These are phyloP conservation scores for Phoma herbarum DNA, from an alignment of 2,329 filamentous ascomycete genomes.

Conservation along the genomic window DNA sequence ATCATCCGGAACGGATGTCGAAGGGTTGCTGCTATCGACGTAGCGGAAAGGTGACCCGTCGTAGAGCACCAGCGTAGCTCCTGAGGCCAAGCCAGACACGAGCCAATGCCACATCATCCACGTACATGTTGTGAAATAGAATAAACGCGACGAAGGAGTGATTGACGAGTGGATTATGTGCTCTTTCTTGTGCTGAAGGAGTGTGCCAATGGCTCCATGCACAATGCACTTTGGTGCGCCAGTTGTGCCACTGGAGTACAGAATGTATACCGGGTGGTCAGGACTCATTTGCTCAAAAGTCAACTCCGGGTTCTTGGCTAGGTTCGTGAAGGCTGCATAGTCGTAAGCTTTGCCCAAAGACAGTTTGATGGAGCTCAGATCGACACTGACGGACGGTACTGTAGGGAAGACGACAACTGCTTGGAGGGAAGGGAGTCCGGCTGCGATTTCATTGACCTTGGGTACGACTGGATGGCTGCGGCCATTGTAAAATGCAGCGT, in stretches of 20 bases:
- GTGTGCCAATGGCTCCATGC: slow-evolving; percentile 86
- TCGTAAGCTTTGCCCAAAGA: slow-evolving; percentile 46
- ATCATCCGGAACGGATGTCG: slow-evolving; percentile 69
- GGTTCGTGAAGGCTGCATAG: slow-evolving; percentile 50
- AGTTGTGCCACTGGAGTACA: slow-evolving; percentile 94
- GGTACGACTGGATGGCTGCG: slow-evolving; percentile 81
- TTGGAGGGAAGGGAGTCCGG: slow-evolving; percentile 71
- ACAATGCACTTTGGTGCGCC: slow-evolving; percentile 90
- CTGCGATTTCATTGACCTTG: slow-evolving; percentile 81
- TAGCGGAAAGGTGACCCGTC: slow-evolving; percentile 86
- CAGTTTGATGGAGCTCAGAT: slow-evolving; percentile 52
- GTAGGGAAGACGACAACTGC: slow-evolving; percentile 79
- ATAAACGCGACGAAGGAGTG: slow-evolving; percentile 73
- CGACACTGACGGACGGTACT: slow-evolving; percentile 55
- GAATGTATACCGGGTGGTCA: slow-evolving; percentile 89
- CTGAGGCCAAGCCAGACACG: slow-evolving; percentile 82
- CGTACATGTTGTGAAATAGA: slow-evolving; percentile 94
- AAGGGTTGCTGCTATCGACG: slow-evolving; percentile 50
- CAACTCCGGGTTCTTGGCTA: slow-evolving; percentile 50
- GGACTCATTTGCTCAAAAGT: slow-evolving; percentile 80
- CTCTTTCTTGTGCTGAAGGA: slow-evolving; percentile 98
- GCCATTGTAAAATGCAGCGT: slow-evolving; percentile 89
- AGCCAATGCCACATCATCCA: slow-evolving; percentile 99
- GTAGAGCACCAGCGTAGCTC: slow-evolving; percentile 85
- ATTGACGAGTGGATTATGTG: slow-evolving; percentile 88